Evolutionary conservation across 441 rosid species (phyloP), one percentile per base, ranked within the genome.

Genomic region (Pelargonium cotyledonis): DNA sequence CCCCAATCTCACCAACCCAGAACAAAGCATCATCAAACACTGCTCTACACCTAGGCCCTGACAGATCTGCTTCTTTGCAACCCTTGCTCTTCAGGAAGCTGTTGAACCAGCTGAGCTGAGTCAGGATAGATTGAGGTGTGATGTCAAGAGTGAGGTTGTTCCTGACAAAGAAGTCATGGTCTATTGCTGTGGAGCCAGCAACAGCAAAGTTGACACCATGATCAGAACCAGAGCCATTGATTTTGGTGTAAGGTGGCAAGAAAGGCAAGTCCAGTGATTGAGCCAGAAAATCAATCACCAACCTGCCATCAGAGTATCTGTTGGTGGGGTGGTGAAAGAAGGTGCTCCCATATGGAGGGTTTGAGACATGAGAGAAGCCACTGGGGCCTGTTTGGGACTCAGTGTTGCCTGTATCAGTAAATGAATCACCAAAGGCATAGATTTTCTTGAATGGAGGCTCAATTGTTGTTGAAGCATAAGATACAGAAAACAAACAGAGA

Each of bases 371-470:
- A 70, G 83, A 88, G 53, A 85, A 93, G 5, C 97, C 95, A n/a
- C 58, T 79, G 0, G 96, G 96, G 2, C 97, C 97, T 29, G 83
- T 41, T 0, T 58, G 76, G 18, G 91, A 77, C 71, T 65, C 75
- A 38, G 97, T 85, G 92, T 94, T 94, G 53, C 98, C 98, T 0
- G 98, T 93, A 84, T 93, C 98, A 6, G 97, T 89, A 82, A 84
- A 89, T 0, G 98, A 94, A 70, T 94, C 98, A 0, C 97, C 96
- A 51, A 94, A 94, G 76, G 97, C 98, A 26, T 82, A 91, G 72
- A 94, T 85, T 75, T 80, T 94, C 43, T 76, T 80, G 81, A 91
- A 91, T 12, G 89, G 88, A 14, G 65, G 85, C 47, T 76, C 63
- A 14, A 12, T 67, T 8, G 82, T 15, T 11, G 77, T 47, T 3